Evolutionary conservation across 257 asterid genomes (phyloP).

Genomic region (Salvia hispanica): DNA sequence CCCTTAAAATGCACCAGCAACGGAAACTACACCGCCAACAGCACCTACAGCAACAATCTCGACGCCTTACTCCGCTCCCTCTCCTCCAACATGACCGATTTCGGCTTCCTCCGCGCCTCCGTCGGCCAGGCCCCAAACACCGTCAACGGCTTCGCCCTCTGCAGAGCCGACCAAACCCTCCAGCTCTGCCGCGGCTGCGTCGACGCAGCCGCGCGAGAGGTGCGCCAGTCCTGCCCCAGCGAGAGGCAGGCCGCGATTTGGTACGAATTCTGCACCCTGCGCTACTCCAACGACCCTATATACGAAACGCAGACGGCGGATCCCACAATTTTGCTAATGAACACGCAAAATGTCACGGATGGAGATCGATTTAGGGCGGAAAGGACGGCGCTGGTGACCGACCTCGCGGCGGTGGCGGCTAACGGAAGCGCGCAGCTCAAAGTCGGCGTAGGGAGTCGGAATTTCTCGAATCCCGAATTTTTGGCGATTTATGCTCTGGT

Average conservation of each 20-base stretch:
- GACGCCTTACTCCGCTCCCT: conserved; percentile 30
- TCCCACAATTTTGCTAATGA: fast-evolving
- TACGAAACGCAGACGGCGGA: neutral
- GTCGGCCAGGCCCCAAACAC: conserved; percentile 25
- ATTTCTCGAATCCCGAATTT: neutral
- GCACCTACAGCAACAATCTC: conserved; percentile 34
- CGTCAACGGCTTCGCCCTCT: conserved; percentile 32
- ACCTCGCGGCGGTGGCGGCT: conserved; percentile 31
- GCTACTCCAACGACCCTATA: conserved; percentile 33
- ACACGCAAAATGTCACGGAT: conserved; percentile 10
- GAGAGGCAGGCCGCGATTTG: conserved; percentile 28
- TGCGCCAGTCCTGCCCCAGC: conserved; percentile 26
- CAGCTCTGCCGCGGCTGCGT: conserved; percentile 32
- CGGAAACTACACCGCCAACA: conserved; percentile 35
- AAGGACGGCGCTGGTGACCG: neutral
- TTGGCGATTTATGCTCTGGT: conserved; percentile 23
- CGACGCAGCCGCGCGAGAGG: conserved; percentile 11
- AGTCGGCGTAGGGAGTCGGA: conserved; percentile 24
- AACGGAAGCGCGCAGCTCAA: conserved; percentile 16
- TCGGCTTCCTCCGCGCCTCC: conserved; percentile 31
- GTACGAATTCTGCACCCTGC: conserved; percentile 30
- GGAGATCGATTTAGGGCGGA: conserved; percentile 16
- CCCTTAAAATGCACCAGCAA: conserved; percentile 23
- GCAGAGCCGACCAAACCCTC: conserved; percentile 32
- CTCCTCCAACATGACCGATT: conserved; percentile 19